phyloP scores from a whole-genome alignment of 2,329 filamentous ascomycete genomes.

The Aspergillus puulaauensis region DNA sequence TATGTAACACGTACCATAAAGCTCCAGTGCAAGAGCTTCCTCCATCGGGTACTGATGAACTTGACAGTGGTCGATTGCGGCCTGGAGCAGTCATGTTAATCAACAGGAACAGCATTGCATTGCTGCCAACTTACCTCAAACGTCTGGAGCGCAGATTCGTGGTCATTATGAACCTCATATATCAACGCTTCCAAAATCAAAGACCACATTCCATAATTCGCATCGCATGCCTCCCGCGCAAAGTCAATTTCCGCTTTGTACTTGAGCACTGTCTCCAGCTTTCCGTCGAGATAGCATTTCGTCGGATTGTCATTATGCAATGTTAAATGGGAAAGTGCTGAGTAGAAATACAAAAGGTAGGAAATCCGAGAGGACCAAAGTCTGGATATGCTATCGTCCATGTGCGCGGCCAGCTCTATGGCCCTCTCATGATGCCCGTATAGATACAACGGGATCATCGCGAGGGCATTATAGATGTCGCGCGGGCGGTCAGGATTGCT shows the following conservation, averaged over 20 bases:
- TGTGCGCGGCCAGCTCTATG: conserved; percentile 42
- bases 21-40: conserved; percentile 59
- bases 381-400: conserved; percentile 42
- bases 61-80: conserved; percentile 61
- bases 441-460: conserved; percentile 47
- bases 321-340: conserved; percentile 44
- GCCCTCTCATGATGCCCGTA: conserved; percentile 48
- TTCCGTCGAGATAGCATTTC: conserved; percentile 44
- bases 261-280: conserved; percentile 49
- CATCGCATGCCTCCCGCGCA: conserved; percentile 53
- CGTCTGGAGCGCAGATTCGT: conserved; percentile 45
- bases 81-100: conserved; percentile 39
- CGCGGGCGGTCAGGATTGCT: conserved; percentile 53
- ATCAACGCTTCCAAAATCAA: conserved; percentile 57
- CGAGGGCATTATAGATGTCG: conserved; percentile 56
- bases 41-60: conserved; percentile 59
- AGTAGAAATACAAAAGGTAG: conserved; percentile 47
- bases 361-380: conserved; percentile 48
- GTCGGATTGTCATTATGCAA: conserved; percentile 44
- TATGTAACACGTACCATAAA: conserved; percentile 48
- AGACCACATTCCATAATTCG: conserved; percentile 61
- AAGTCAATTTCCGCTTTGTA: conserved; percentile 55
- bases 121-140: conserved; percentile 30
- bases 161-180: conserved; percentile 49
- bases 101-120: neutral